phyloP scores from a whole-genome alignment of 495 filamentous ascomycete genomes.

The Haplographium delicatum region DNA sequence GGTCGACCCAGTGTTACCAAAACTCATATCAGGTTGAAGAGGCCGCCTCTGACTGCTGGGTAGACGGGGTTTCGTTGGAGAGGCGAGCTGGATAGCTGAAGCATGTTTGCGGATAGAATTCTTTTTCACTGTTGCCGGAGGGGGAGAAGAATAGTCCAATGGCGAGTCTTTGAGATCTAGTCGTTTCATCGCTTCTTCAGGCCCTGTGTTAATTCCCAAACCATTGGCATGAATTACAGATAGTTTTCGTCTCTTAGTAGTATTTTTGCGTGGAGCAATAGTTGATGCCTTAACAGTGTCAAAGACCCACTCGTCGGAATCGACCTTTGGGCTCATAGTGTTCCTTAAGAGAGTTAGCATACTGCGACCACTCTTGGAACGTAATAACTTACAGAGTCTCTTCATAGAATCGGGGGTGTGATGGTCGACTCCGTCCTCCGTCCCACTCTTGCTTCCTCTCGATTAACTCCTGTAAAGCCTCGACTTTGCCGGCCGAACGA shows the following conservation, averaged over 20 bases:
- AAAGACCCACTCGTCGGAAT: constrained; percentile 94
- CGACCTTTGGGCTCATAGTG: constrained; percentile 60
- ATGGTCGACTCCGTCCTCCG: constrained; percentile 52
- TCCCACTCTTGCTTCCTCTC: constrained; percentile 77
- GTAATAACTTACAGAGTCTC: constrained; percentile 64
- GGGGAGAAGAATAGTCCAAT: constrained; percentile 44
- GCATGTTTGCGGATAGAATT: constrained; percentile 48
- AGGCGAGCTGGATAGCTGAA: constrained; percentile 41
- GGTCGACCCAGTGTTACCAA: constrained; percentile 85
- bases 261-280: constrained; percentile 28
- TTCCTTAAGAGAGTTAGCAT: constrained; percentile 31
- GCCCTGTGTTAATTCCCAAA: constrained; percentile 18
- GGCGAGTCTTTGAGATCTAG: constrained; percentile 55
- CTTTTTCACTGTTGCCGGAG: constrained; percentile 42
- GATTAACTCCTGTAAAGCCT: constrained; percentile 81
- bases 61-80: constrained; percentile 31
- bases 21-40: constrained; percentile 76
- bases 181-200: constrained; percentile 53
- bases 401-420: constrained; percentile 76
- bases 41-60: constrained; percentile 61
- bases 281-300: constrained; percentile 77
- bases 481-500: constrained; percentile 74
- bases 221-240: constrained; percentile 41
- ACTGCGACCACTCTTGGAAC: constrained; percentile 24
- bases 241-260: constrained; percentile 29